Conservation (phyloP, 2,329 filamentous ascomycete genomes). For the Fusarium newnesense region DNA sequence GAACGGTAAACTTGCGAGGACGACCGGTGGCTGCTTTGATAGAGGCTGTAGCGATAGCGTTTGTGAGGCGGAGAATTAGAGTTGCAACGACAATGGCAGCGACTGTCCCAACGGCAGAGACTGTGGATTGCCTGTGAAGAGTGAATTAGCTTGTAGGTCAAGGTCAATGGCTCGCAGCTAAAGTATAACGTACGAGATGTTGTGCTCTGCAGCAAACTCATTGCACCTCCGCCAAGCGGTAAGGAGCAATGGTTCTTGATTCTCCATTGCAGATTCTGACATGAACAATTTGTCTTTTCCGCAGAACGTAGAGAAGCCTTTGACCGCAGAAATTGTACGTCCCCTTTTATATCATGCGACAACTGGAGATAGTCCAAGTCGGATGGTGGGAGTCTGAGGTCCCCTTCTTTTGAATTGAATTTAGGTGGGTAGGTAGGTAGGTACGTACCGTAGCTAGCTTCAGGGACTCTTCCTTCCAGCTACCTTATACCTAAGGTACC, state of each 20-base stretch:
- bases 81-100: constrained; percentile 47
- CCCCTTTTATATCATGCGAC: constrained; percentile 35
- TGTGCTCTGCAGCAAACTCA: constrained; percentile 35
- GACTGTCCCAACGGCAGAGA: constrained; percentile 46
- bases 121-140: constrained; percentile 34
- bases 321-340: not conserved
- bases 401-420: not conserved
- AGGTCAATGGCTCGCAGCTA: constrained; percentile 9
- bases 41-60: constrained; percentile 36
- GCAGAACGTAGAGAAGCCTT: not conserved
- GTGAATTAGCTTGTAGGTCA: constrained; percentile 1
- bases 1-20: constrained; percentile 69
- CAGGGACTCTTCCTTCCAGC: not conserved
- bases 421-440: not conserved
- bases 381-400: constrained; percentile 14
- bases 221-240: constrained; percentile 33
- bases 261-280: constrained; percentile 26
- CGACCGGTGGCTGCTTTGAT: constrained; percentile 47
- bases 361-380: constrained; percentile 4
- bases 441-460: constrained; percentile 12
- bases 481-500: no score
- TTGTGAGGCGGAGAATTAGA: constrained; percentile 45
- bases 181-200: constrained; percentile 40
- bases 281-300: not conserved
- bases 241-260: constrained; percentile 31